phyloP scores from a whole-genome alignment of 805 yeast genomes.

The Candida broadrunensis region DNA sequence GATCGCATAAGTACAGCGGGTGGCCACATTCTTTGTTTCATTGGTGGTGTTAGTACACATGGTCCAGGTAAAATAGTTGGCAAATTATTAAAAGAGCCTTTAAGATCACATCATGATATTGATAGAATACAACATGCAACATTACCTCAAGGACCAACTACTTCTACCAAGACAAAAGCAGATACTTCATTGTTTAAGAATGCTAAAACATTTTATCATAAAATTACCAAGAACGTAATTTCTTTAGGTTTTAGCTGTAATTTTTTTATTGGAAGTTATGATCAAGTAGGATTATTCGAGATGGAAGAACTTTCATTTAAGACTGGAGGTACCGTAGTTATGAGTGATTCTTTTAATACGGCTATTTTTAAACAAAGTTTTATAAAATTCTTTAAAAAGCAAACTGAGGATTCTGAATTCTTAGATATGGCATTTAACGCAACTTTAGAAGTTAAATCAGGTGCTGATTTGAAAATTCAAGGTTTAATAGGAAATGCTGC shows the following conservation, averaged over 20 bases:
- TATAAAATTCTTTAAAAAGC: constrained; percentile 45
- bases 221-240: constrained; percentile 46
- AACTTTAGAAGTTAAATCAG: constrained; percentile 53
- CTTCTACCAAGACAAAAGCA: constrained; percentile 32
- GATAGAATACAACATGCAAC: constrained; percentile 32
- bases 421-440: constrained; percentile 57
- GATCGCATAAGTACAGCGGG: constrained; percentile 41
- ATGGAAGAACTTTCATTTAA: constrained; percentile 56
- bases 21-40: constrained; percentile 51
- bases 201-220: constrained; percentile 47
- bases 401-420: constrained; percentile 27
- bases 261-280: constrained; percentile 63
- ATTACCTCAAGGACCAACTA: constrained; percentile 25
- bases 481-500: constrained; percentile 66
- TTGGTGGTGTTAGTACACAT: constrained; percentile 63
- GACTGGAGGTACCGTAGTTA: constrained; percentile 63
- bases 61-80: constrained; percentile 66
- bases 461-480: constrained; percentile 48
- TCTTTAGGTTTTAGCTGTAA: constrained; percentile 53
- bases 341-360: constrained; percentile 64
- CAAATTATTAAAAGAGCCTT: constrained; percentile 54
- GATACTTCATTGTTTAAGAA: constrained; percentile 26
- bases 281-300: constrained; percentile 65
- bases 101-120: constrained; percentile 66
- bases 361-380: constrained; percentile 68